These are phyloP conservation scores for Dovyalis caffra DNA, from an alignment of 345 rosid species.

Conservation along the genomic window DNA sequence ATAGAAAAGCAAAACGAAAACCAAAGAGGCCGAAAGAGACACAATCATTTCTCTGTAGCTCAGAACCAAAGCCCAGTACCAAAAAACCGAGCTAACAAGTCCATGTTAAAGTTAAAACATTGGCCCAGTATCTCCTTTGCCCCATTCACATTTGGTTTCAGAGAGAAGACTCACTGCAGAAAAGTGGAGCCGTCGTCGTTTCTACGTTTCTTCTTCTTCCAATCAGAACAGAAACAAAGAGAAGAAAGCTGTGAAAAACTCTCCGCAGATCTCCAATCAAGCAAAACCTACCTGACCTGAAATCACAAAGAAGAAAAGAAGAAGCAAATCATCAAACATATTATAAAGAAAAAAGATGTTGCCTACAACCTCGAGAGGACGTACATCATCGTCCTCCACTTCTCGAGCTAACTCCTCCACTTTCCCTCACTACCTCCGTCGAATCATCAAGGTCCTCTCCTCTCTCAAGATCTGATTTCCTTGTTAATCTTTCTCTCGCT, in stretches of 20 bases:
- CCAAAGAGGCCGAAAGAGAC: neutral
- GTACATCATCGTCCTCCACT: constrained; percentile 69
- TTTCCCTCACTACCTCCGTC: constrained; percentile 88
- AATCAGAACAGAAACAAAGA: constrained; percentile 10
- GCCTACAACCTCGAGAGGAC: constrained; percentile 77
- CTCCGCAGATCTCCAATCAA: constrained; percentile 40
- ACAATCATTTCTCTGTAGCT: neutral
- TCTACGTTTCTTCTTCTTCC: constrained; percentile 6
- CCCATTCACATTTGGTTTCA: neutral
- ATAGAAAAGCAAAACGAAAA: too few relatives aligned
- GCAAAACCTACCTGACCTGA: neutral
- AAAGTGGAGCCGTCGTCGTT: constrained; percentile 34
- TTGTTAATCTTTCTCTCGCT: neutral
- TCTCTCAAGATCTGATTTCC: constrained; percentile 32
- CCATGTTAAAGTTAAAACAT: too few relatives aligned
- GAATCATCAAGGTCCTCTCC: constrained; percentile 81
- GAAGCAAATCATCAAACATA: neutral
- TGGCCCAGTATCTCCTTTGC: neutral
- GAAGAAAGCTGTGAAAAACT: constrained; percentile 9
- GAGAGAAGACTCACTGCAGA: neutral
- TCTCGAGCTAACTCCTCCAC: constrained; percentile 64
- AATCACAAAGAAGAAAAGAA: constrained; percentile 13
- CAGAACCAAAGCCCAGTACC: neutral
- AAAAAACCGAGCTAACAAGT: neutral
- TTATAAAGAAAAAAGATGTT: constrained; percentile 45